Evolutionary conservation across 108 stramenopile genomes (phyloP), one percentile per base, ranked within the genome.

Genomic region (Bacterosira constricta): DNA sequence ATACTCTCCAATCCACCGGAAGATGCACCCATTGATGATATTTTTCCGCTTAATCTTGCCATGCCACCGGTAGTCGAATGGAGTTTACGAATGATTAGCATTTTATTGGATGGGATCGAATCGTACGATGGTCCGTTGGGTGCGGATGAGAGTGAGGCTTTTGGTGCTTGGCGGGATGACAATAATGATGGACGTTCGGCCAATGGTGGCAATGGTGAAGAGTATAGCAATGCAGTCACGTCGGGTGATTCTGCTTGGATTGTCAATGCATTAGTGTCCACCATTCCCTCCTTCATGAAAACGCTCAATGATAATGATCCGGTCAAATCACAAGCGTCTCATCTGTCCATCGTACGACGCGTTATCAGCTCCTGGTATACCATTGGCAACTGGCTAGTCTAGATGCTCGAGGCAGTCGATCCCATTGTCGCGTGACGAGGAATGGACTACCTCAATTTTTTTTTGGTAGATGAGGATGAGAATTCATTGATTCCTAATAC

Each of bases 21-120:
- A 55, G 69, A 70, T 71, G 62, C 54, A 0, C 35, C 44, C n/a
- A 71, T 77, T 36, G 75, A 77, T 45, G 75, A 77, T 56, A 27
- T 77, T 5, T 77, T 77, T 36, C 75, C 75, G 21, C 61, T 71
- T 13, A 77, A 71, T 26, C 44, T 77, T 18, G 60, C 69, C 23
- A 71, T 77, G 69, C 75, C 75, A 6, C 75, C 75, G 6, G 75
- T 77, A 6, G 75, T 77, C 2, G 70, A 77, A 44, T 77, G 69
- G 69, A 77, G 69, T 55, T 41, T 77, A 21, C 45, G 75, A 34
- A 70, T 77, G 69, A 64, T 77, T 35, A 64, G 62, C 44, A 64
- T 65, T 32, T 29, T 77, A 12, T 26, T 77, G 3, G 75, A 70
- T 56, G 75, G 63, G 41, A 63, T 77, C 35, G 75, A 77, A 47